phyloP scores from a whole-genome alignment of 352 stramenopile genomes.

The Phytophthora lateralis region DNA sequence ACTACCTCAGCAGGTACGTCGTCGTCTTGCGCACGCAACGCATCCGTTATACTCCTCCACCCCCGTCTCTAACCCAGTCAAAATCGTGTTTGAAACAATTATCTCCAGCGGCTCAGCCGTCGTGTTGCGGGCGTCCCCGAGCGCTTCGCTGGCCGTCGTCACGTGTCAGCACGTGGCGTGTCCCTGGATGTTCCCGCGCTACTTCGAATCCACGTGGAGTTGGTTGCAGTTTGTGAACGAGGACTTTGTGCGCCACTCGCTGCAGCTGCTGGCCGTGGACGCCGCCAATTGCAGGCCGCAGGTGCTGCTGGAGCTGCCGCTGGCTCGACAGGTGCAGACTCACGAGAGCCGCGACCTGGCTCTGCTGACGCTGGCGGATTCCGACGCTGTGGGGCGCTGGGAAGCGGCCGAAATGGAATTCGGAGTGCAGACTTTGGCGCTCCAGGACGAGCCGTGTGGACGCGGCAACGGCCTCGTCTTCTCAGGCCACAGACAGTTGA shows the following conservation, averaged over 20 bases:
- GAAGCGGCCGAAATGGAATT: slow-evolving; percentile 34
- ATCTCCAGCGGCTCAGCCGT: slow-evolving; percentile 66
- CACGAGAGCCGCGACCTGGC: slow-evolving; percentile 65
- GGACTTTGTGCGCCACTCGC: slow-evolving; percentile 70
- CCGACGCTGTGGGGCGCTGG: slow-evolving; percentile 25
- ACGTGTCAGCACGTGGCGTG: slow-evolving; percentile 86
- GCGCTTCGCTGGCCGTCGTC: slow-evolving; percentile 43
- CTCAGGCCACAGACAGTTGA: slow-evolving; percentile 43
- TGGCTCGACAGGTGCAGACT: slow-evolving; percentile 55
- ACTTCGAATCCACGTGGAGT: slow-evolving; percentile 80
- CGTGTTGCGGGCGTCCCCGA: slow-evolving; percentile 21
- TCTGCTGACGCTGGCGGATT: slow-evolving; percentile 56
- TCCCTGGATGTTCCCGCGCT: slow-evolving; percentile 78
- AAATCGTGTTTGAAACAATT: slow-evolving; percentile 3
- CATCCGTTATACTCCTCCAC: neutral
- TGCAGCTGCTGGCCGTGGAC: slow-evolving; percentile 52
- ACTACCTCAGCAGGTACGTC: slow-evolving; percentile 74
- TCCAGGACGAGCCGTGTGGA: slow-evolving; percentile 27
- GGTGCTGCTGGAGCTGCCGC: slow-evolving; percentile 61
- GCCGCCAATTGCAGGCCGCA: slow-evolving; percentile 25
- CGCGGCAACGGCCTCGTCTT: slow-evolving; percentile 57
- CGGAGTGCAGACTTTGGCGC: slow-evolving; percentile 41
- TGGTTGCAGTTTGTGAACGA: slow-evolving; percentile 87
- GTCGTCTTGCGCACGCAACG: slow-evolving; percentile 3
- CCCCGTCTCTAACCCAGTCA: slow-evolving; percentile 2